These are phyloP conservation scores for Verticillium isaacii DNA, from an alignment of 2,329 filamentous ascomycete species.

Conservation along the genomic window DNA sequence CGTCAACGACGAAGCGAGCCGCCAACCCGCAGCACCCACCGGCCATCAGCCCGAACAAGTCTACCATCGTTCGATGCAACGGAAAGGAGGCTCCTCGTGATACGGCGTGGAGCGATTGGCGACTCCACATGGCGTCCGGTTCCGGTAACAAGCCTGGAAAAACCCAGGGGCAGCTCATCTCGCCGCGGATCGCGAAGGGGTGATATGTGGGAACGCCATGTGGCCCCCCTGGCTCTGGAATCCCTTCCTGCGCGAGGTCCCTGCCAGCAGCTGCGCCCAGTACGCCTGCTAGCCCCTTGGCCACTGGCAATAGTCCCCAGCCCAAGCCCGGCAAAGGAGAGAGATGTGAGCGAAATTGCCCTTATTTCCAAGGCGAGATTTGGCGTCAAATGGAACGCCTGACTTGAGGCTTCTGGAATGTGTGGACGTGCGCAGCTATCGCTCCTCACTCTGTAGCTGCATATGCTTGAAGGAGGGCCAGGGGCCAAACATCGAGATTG, in stretches of 20 bases:
- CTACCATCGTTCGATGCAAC: background rate
- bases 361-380: constrained; percentile 3
- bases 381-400: background rate
- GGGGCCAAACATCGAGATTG: background rate
- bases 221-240: constrained; percentile 1
- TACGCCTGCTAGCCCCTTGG: background rate
- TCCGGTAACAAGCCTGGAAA: background rate
- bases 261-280: background rate
- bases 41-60: background rate
- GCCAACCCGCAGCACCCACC: background rate
- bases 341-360: constrained; percentile 1
- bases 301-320: background rate
- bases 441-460: background rate
- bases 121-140: background rate
- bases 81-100: background rate
- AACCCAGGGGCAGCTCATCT: background rate
- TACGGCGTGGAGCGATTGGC: background rate
- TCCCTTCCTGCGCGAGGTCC: background rate
- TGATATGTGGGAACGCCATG: background rate
- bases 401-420: background rate
- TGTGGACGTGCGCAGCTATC: background rate
- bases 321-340: constrained; percentile 1
- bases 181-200: constrained; percentile 1
- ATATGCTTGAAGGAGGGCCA: background rate
- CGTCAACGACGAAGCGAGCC: background rate